A percentile compares a stretch with the other conserved stretches of the same genome.
Conservation (phyloP, 1,139 yeast genomes). For the Lizanozyma gosingica region DNA sequence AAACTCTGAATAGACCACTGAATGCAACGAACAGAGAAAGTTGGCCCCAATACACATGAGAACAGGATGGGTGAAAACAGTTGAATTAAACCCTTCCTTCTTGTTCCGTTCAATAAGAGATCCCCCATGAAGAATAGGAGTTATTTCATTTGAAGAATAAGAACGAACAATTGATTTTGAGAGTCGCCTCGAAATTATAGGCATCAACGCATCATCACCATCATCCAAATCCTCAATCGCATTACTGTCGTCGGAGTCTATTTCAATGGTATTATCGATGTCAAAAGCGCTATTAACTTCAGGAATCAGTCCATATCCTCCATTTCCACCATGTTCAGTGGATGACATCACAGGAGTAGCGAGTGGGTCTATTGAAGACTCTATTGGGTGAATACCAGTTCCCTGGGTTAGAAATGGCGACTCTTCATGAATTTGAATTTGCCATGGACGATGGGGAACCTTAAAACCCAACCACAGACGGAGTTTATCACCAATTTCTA, state of each 20-base stretch:
- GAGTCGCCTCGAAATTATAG: constrained; percentile 23
- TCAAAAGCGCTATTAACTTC: constrained; percentile 2
- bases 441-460: constrained; percentile 28
- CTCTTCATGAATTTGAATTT: constrained; percentile 4
- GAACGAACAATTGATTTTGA: constrained; percentile 32
- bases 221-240: constrained; percentile 4
- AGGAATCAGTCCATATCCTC: constrained; percentile 1
- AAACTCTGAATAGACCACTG: constrained; percentile 49
- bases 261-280: constrained; percentile 3
- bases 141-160: constrained; percentile 23
- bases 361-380: not conserved
- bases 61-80: constrained; percentile 26
- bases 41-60: constrained; percentile 32
- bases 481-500: constrained; percentile 44
- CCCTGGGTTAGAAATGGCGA: constrained; percentile 3
- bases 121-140: constrained; percentile 2
- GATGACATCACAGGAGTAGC: constrained; percentile 1
- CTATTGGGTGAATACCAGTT: not conserved
- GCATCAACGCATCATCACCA: constrained; percentile 16
- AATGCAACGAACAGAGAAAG: constrained; percentile 39
- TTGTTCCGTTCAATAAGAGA: constrained; percentile 9
- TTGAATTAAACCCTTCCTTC: constrained; percentile 10
- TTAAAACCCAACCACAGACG: constrained; percentile 23
- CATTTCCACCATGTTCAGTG: no score
- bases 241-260: not conserved